Conservation (phyloP, 2,329 filamentous ascomycete species). For the Plectosphaerella cucumerina region DNA sequence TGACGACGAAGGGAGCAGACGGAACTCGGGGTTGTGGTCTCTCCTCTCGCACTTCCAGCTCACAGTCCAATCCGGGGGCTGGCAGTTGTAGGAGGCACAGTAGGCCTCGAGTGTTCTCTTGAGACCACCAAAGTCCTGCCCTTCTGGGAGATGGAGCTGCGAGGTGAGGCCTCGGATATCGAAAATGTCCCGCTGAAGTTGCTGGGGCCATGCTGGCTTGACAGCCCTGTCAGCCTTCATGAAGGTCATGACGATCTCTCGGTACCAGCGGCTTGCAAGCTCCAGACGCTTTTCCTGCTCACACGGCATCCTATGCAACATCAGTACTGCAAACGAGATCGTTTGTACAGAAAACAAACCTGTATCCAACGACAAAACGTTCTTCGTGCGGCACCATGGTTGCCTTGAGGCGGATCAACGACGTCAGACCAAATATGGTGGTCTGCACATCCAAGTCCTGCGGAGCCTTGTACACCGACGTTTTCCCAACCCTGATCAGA, state of each 20-base stretch:
- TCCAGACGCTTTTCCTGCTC: constrained; percentile 37
- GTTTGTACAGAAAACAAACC: constrained; percentile 25
- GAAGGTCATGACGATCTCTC: constrained; percentile 49
- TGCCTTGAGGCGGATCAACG: constrained; percentile 45
- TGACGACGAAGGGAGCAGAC: constrained; percentile 39
- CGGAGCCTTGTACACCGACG: constrained; percentile 33
- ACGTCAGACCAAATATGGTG: constrained; percentile 48
- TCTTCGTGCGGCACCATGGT: constrained; percentile 49
- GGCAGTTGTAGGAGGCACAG: constrained; percentile 46
- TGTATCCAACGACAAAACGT: constrained; percentile 51
- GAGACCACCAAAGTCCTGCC: constrained; percentile 51
- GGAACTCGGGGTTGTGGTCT: constrained; percentile 47
- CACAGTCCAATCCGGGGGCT: constrained; percentile 47
- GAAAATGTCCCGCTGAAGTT: constrained; percentile 50
- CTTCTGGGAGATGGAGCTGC: constrained; percentile 48
- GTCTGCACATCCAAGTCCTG: constrained; percentile 45
- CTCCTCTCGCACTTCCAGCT: constrained; percentile 41
- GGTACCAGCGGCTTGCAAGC: constrained; percentile 50
- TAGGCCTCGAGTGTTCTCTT: constrained; percentile 52
- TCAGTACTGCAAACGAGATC: neutral
- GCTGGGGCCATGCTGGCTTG: constrained; percentile 55
- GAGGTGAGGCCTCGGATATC: constrained; percentile 47
- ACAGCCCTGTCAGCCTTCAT: constrained; percentile 51
- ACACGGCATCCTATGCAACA: constrained; percentile 4
- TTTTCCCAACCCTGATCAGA: constrained; percentile 44